Evolutionary conservation across 352 stramenopile genomes (phyloP), one percentile per base, ranked within the genome.

Genomic region (Pythium oligandrum): DNA sequence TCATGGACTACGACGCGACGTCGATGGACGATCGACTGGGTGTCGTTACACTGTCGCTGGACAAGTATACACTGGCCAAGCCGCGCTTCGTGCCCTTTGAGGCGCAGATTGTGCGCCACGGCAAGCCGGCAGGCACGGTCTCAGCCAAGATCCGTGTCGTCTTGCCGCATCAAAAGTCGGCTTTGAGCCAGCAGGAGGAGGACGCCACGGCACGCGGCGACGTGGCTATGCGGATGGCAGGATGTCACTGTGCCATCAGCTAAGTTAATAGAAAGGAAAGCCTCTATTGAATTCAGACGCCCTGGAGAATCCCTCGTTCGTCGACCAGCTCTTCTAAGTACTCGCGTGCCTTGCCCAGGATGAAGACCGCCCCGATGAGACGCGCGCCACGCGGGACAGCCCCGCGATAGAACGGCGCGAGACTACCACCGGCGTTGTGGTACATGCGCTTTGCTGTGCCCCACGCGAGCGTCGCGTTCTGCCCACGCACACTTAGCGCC

Each of bases 1-100:
- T 92, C 48, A 90, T 91, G 82, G 82, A 93, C 61, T 88, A 91
- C 64, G 82, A 95, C 59, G 68, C 76, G 12, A 85, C 75, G 31
- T 89, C 78, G 3, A 68, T 70, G 31, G 75, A 92, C 59, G 84
- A 93, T 42, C 54, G 80, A 9, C 75, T 95, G 44, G 78, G 79
- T 48, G 75, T 88, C 54, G 68, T 65, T 10, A 70, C 73, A 44
- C 52, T 90, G 34, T 79, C 72, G 30, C 61, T 93, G 33, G 73
- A 83, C 4, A 75, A 75, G 48, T 77, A 79, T 48, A 86, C 65
- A 37, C 55, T 66, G 11, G 43, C n/a, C 11, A 57, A 62, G 5
- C 69, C 72, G 8, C 64, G 63, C 39, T 86, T 82, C 54, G 26
- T 85, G 40, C 65, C 77, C 26, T 90, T 90, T 35, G 78, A 89